Base-by-base conservation (phyloP, 768 basidiomycete genomes). In the Cytidiella melzeri region DNA sequence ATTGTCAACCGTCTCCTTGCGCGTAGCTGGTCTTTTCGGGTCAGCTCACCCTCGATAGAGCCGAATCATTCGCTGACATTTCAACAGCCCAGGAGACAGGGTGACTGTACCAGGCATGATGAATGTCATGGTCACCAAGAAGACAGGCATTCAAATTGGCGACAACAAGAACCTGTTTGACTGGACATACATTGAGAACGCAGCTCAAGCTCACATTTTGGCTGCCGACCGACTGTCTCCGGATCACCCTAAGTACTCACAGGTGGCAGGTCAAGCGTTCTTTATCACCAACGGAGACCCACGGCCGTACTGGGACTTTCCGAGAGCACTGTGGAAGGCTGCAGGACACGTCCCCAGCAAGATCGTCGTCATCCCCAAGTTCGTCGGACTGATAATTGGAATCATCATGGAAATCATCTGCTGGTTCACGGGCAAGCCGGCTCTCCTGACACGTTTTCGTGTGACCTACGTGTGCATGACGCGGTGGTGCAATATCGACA, bases 231-330 rank as follows among this genome's bases (percentile, higher is more conserved):
- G 70, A 49, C 67, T 79, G 37, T 46, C 51, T 10, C 64, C 68
- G 41, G 54, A 23, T 66, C 73, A 18, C 67, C 69, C 38, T 50
- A 54, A 48, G 63, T 70, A 45, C 62, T 59, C 25, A 4, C 52
- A 59, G 15, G 73, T 80, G 47, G 77, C 77, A 10, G 80, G 80
- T 3, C 68, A 81, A 53, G 70, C 69, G 0, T 82, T 74, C 65
- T 79, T 77, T 66, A 73, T 82, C 61, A 77, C 78, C 39, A 80
- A 81, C 64, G 74, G 74, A 46, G 72, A 76, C 52, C 78, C 77
- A 3, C 57, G 74, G 30, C 69, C 70, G 54, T 75, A 76, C 60
- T 82, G 77, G 79, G 73, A 79, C 53, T 74, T 77, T 52, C 62
- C 69, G 6, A 62, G 73, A 4, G 63, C 70, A 11, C 54, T 79